A percentile compares a stretch with the other conserved stretches of the same genome.
These are phyloP conservation scores for Saccharum officinarum DNA, from an alignment of 176 grass and related monocot genomes.

Conservation along the genomic window DNA sequence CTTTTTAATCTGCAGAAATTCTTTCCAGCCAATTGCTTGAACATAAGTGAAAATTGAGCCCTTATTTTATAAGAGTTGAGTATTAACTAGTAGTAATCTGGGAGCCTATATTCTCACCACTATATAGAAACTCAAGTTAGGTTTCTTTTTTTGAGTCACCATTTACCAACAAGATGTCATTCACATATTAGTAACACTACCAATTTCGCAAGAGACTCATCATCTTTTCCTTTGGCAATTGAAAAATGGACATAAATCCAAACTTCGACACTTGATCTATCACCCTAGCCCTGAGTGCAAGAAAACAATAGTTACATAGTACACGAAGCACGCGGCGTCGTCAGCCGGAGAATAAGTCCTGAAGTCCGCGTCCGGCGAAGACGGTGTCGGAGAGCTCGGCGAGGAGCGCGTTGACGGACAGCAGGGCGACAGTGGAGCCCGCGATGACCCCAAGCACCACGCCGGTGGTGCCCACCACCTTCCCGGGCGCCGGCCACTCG, in stretches of 20 bases:
- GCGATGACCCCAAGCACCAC: slow-evolving; percentile 89
- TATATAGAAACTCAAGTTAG: not conserved
- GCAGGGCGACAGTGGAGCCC: slow-evolving; percentile 72
- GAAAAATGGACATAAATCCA: not conserved
- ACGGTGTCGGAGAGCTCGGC: slow-evolving; percentile 81
- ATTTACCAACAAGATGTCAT: not conserved
- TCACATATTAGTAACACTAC: not conserved
- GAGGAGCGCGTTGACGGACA: slow-evolving; percentile 82
- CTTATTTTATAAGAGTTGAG: not conserved
- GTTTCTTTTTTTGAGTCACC: not conserved
- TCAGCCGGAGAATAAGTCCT: slow-evolving; percentile 82
- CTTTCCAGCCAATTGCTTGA: not conserved
- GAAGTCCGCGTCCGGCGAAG: slow-evolving; percentile 75
- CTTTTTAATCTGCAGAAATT: not conserved
- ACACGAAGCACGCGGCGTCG: not conserved
- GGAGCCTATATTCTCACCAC: not conserved
- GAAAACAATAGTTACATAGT: not conserved
- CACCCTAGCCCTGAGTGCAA: not conserved
- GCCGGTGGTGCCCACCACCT: slow-evolving; percentile 87
- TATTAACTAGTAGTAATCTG: not conserved
- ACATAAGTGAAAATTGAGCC: not conserved
- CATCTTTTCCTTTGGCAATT: not conserved
- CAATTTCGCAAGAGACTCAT: not conserved
- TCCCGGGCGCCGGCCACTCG: slow-evolving; percentile 80
- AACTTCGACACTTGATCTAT: not conserved